A percentile compares a stretch with the other conserved stretches of the same genome.
These are phyloP conservation scores for Ophiocordyceps robertsii DNA, from an alignment of 2,329 filamentous ascomycete species.

Conservation along the genomic window DNA sequence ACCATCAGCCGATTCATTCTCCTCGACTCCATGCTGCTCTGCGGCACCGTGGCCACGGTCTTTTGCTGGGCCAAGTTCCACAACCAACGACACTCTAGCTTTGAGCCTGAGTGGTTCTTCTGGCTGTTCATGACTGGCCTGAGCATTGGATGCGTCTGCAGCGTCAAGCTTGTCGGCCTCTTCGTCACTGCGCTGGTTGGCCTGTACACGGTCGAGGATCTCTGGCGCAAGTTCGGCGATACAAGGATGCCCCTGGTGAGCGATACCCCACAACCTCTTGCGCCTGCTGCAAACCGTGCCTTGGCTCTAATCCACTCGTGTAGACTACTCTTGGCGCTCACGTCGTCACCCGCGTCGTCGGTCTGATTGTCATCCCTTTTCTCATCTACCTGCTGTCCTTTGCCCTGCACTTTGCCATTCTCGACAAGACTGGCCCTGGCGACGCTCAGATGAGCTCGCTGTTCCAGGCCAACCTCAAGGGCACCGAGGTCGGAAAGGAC, in stretches of 20 bases:
- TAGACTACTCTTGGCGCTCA: slow-evolving; percentile 59
- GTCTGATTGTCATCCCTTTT: slow-evolving; percentile 78
- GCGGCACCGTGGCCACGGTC: slow-evolving; percentile 95
- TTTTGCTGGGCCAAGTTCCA: slow-evolving; percentile 98
- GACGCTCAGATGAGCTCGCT: slow-evolving; percentile 99
- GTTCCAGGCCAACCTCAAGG: slow-evolving; percentile 92
- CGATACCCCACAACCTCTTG: slow-evolving; percentile 3
- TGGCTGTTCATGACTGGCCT: slow-evolving; percentile 91
- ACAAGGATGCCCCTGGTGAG: slow-evolving; percentile 73
- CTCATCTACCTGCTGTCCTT: slow-evolving; percentile 94
- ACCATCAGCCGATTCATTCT: slow-evolving; percentile 98
- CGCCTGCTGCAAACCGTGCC: not conserved
- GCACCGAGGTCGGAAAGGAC: slow-evolving; percentile 86
- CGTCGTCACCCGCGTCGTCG: slow-evolving; percentile 64
- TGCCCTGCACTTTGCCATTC: slow-evolving; percentile 83
- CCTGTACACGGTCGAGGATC: slow-evolving; percentile 87
- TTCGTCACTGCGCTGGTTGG: slow-evolving; percentile 93
- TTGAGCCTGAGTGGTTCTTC: slow-evolving; percentile 82
- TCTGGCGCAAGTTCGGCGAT: slow-evolving; percentile 97
- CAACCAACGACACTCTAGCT: slow-evolving; percentile 70
- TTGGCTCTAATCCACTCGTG: not conserved
- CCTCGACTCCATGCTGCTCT: slow-evolving; percentile 95
- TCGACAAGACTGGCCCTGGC: slow-evolving; percentile 86
- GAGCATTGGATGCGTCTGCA: slow-evolving; percentile 95
- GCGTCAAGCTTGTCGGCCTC: slow-evolving; percentile 94